Evolutionary conservation across 495 filamentous ascomycete species (phyloP).

Genomic region (Hypoxylon cercidicola): DNA sequence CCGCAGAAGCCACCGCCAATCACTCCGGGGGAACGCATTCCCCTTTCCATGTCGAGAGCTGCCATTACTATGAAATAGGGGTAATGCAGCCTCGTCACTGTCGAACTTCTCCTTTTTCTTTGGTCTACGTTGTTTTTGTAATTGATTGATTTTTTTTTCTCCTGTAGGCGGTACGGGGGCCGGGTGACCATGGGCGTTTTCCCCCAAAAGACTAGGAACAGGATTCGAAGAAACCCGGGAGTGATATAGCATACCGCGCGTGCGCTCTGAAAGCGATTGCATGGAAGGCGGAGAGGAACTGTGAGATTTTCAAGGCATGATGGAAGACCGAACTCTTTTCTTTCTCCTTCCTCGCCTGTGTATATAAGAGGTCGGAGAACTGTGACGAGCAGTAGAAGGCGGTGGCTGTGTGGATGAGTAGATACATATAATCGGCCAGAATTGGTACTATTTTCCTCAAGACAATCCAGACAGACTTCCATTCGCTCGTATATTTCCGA

Average conservation of each 20-base stretch:
- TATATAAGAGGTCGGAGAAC: slow-evolving; percentile 31
- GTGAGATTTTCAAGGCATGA: neutral
- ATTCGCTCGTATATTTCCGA: neutral
- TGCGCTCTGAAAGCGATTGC: slow-evolving; percentile 5
- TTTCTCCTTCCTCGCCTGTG: slow-evolving; percentile 21
- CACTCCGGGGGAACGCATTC: slow-evolving; percentile 16
- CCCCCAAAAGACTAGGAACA: slow-evolving; percentile 27
- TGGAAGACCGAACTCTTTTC: neutral
- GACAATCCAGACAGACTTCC: slow-evolving; percentile 23
- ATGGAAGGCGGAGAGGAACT: slow-evolving; percentile 6
- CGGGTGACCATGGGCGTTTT: slow-evolving; percentile 30
- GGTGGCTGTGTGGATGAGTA: slow-evolving; percentile 30
- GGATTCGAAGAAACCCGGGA: slow-evolving; percentile 33
- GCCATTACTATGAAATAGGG: slow-evolving; percentile 20
- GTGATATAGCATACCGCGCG: slow-evolving; percentile 39
- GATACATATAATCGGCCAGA: slow-evolving; percentile 45
- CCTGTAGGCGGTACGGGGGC: neutral
- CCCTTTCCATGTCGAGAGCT: slow-evolving; percentile 20
- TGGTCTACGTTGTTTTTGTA: slow-evolving; percentile 14
- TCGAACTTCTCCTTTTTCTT: slow-evolving; percentile 24
- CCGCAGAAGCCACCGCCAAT: slow-evolving; percentile 22
- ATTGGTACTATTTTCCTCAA: slow-evolving; percentile 31
- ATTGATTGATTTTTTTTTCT: slow-evolving; percentile 15
- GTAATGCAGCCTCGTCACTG: slow-evolving; percentile 36
- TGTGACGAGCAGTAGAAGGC: slow-evolving; percentile 18